Evolutionary conservation across 495 filamentous ascomycete species (phyloP).

Genomic region (Hypoxylon rickii): DNA sequence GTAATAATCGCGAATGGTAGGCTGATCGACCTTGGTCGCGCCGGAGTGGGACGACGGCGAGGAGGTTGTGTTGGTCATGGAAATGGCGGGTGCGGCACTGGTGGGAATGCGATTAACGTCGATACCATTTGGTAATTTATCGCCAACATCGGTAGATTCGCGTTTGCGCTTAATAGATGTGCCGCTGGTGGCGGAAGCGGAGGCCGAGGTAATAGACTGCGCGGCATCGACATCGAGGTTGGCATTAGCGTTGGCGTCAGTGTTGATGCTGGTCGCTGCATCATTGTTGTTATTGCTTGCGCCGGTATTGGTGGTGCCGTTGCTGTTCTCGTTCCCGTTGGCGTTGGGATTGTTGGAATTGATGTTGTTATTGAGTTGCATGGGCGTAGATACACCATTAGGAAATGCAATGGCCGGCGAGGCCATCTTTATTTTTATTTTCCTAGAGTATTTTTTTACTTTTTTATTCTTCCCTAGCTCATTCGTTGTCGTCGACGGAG

Average conservation of each 20-base stretch:
- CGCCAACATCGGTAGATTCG: constrained; percentile 50
- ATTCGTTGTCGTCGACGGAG: not conserved
- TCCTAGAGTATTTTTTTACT: constrained; percentile 8
- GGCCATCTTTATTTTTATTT: constrained; percentile 41
- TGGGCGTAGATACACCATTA: constrained; percentile 46
- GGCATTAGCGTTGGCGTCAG: not conserved
- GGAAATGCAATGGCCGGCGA: constrained; percentile 46
- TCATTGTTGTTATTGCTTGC: constrained; percentile 9
- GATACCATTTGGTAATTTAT: constrained; percentile 30
- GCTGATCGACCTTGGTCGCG: constrained; percentile 26
- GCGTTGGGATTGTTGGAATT: constrained; percentile 8
- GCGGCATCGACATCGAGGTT: constrained; percentile 38
- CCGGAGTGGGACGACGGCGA: not conserved
- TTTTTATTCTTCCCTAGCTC: constrained; percentile 1
- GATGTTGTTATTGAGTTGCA: constrained; percentile 22
- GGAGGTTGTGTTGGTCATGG: not conserved
- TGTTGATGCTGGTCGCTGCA: not conserved
- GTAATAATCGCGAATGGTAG: constrained; percentile 47
- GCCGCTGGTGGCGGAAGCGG: constrained; percentile 23
- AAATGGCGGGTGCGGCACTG: constrained; percentile 1
- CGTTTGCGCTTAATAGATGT: constrained; percentile 61
- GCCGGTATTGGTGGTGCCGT: constrained; percentile 6
- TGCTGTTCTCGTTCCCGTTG: not conserved
- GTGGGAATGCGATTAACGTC: constrained; percentile 15
- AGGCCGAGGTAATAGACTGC: constrained; percentile 32